Base-by-base conservation (phyloP, 2,329 filamentous ascomycete genomes). In the Aspergillus oerlinghausenensis region DNA sequence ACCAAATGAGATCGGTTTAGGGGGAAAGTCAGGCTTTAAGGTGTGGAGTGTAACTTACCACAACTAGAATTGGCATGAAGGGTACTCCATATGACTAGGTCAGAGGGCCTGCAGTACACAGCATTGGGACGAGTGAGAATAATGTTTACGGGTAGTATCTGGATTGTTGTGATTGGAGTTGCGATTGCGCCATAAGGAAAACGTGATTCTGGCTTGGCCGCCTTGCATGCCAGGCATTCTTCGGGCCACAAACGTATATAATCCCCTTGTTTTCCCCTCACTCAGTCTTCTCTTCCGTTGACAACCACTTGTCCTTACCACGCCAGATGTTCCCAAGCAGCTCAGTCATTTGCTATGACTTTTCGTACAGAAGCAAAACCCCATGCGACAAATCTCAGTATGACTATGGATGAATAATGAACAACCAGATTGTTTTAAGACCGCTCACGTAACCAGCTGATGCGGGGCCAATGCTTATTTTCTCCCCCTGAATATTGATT, bases 1-100 rank as follows among this genome's bases (percentile, higher is more conserved):
- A 21, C 55, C 61, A 8, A 56, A 52, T 9, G n/a, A 19, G 4
- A 51, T 54, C 26, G 43, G 17, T 40, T 1, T 60, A 19, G 40
- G 57, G 52, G 23, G 57, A 35, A 9, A 48, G 25, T 10, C 35
- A 11, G 68, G 67, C 3, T 73, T 67, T 54, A 62, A 59, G 45
- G 50, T 71, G 9, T 74, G 63, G 56, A 74, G 72, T 55, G 71
- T 74, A 14, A 69, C 65, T 8, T 74, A 71, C 51, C 67, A 63
- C 19, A 56, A 68, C 25, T 65, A 61, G 17, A 55, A 11, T 28
- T 5, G 14, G 50, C 26, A 29, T 23, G 21, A 23, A 38, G 11
- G 38, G 14, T 17, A 23, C 21, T 23, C 21, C 21, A 3, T 23
- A 54, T 17, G 14, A 29, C 17, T 17, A 29, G n/a, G 23, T 11